Evolutionary conservation across 208 protist species (phyloP).

Genomic region (Angomonas desouzai): DNA sequence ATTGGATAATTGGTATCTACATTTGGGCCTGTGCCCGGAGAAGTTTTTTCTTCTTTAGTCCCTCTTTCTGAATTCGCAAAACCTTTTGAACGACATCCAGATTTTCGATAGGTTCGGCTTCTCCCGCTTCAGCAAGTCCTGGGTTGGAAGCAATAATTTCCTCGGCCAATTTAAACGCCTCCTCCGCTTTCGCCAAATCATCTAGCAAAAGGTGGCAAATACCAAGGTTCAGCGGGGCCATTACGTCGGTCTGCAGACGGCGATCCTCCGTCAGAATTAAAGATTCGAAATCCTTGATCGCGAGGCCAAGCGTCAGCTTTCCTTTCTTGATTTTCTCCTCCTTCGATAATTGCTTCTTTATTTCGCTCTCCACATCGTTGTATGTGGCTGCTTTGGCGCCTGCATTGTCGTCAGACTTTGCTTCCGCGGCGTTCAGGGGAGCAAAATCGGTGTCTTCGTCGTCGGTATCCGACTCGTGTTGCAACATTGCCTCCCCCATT

Average conservation of each 20-base stretch:
- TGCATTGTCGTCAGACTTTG: slow-evolving; percentile 18
- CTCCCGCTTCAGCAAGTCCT: slow-evolving; percentile 46
- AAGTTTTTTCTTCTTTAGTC: slow-evolving; percentile 37
- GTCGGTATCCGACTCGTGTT: slow-evolving; percentile 19
- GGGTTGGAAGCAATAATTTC: slow-evolving; percentile 61
- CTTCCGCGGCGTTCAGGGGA: slow-evolving; percentile 26
- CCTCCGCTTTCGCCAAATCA: slow-evolving; percentile 53
- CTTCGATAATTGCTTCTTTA: slow-evolving; percentile 21
- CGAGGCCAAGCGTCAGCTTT: not conserved
- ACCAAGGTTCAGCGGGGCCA: slow-evolving; percentile 64
- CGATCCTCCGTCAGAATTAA: not conserved
- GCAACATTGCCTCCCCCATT: slow-evolving; percentile 34
- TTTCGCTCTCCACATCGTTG: slow-evolving; percentile 28
- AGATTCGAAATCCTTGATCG: slow-evolving; percentile 6
- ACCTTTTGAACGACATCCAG: slow-evolving; percentile 44
- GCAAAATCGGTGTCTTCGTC: slow-evolving; percentile 50
- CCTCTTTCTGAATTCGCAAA: slow-evolving; percentile 45
- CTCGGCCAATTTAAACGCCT: slow-evolving; percentile 51
- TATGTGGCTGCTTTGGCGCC: slow-evolving; percentile 11
- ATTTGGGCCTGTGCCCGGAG: slow-evolving; percentile 1
- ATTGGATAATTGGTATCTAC: not conserved
- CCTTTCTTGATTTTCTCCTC: slow-evolving; percentile 17
- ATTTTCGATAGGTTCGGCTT: slow-evolving; percentile 62
- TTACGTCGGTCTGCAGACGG: slow-evolving; percentile 28
- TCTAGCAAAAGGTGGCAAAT: slow-evolving; percentile 60